Evolutionary conservation across 1,139 yeast species (phyloP), one percentile per base, ranked within the genome.

Genomic region (Geotrichum bryndzae): DNA sequence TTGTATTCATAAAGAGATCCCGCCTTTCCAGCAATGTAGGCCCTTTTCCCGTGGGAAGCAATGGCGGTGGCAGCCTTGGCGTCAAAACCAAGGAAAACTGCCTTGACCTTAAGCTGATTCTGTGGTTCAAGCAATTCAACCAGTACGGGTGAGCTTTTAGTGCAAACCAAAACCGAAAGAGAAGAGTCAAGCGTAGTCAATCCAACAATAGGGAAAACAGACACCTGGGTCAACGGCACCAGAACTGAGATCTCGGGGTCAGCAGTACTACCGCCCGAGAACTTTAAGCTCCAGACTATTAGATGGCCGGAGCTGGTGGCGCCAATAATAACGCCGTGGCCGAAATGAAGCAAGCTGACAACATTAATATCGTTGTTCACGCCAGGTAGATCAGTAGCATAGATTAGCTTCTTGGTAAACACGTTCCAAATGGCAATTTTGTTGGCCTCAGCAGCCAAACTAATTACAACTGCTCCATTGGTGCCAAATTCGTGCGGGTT

Each of bases 361-460:
- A 51, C 29, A 45, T 31, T 5, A 7, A 11, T 6, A 3, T n/a
- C n/a, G 25, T 33, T 23, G 33, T 23, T 25, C 13, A 46, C 29
- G 13, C 27, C 46, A 5, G 51, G 53, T 31, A 57, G 48, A 18
- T 31, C 35, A 25, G 54, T 62, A 22, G 53, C 53, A 15, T 31
- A 5, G 1, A 41, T 38, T n/a, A 25, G 31, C n/a, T 48, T 35
- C 27, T 58, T 60, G 2, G 58, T 45, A 38, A 13, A 54, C 5
- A 52, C 50, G 46, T 58, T 53, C 60, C 58, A 60, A 3, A 84
- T 65, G 0, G 67, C 68, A 2, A 57, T 8, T 8, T 13, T 0
- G 8, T 29, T 22, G 11, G 87, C 87, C 62, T 80, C 75, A 22
- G 72, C 74, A 68, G 83, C 82, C 0, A 85, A 87, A 18, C 77